Base-by-base conservation (phyloP, 495 filamentous ascomycete species). In the Astrocystis sublimbata region DNA sequence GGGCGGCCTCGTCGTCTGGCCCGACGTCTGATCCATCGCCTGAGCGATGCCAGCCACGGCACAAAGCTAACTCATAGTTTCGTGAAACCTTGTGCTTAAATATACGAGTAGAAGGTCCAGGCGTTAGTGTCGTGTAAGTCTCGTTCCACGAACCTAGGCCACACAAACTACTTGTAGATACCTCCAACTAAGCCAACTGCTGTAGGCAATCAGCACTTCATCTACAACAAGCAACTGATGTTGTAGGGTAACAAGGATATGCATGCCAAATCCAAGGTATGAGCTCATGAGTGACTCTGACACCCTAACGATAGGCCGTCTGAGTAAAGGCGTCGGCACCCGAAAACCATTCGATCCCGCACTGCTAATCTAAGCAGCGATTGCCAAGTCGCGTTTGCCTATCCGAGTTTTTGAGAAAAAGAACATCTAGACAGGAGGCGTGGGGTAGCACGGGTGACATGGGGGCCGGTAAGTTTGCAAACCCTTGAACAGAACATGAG, bases 221-320 rank as follows among this genome's bases (percentile, higher is more conserved):
- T 56, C 40, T 1, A 24, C 17, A 6, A 54, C 26, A 15, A 17
- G 23, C 24, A 38, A 43, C 38, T 41, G 38, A 41, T 17, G 17
- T 6, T 2, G 13, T 41, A 41, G 41, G 12, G 4, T 26, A 47
- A 28, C 23, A 28, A n/a, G 23, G 28, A 15, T 24, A 15, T 24
- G 3, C 15, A 47, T 47, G 13, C 28, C 6, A 47, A 5, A 55
- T 24, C 17, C 7, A 23, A 26, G 38, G 9, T 8, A 21, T n/a
- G n/a, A n/a, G 4, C 52, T 56, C 52, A 9, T 24, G 12, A 35
- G 52, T 56, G 52, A 24, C 24, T 55, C 19, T 55, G 35, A 56
- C 53, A n/a, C 31, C 53, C n/a, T 28, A 28, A 56, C 15, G 23
- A 42, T 15, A 13, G 17, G 19, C 52, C 7, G 19, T 36, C 30